Conservation (phyloP, 768 basidiomycete species). For the Suillus lakei region DNA sequence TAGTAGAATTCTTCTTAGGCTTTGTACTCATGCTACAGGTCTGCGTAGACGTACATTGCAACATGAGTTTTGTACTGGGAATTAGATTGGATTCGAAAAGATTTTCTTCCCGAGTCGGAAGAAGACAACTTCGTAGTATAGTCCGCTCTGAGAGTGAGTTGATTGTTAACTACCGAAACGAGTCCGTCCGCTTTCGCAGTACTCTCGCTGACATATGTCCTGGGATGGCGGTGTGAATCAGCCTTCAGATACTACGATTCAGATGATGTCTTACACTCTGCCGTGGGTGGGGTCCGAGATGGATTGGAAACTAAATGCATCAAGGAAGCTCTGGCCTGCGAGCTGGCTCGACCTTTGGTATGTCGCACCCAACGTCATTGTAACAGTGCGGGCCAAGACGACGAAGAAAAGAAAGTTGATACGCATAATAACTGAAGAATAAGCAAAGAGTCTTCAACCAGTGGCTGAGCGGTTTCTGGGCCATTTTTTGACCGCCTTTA, state of each 20-base stretch:
- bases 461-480: neutral
- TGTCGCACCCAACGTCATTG: slow-evolving; percentile 41
- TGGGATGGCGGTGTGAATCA: slow-evolving; percentile 17
- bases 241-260: neutral
- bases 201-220: slow-evolving; percentile 48
- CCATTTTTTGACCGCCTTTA: neutral
- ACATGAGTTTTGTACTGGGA: slow-evolving; percentile 37
- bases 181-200: slow-evolving; percentile 60
- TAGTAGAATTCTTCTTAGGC: neutral
- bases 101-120: slow-evolving; percentile 38
- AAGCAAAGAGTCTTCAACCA: neutral
- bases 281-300: slow-evolving; percentile 41
- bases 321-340: slow-evolving; percentile 51
- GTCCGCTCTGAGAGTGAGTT: slow-evolving; percentile 38
- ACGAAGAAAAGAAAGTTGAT: neutral
- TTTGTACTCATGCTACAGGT: neutral
- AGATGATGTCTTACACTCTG: slow-evolving; percentile 29
- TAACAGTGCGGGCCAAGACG: neutral
- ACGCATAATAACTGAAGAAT: neutral
- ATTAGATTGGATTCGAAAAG: slow-evolving; percentile 40
- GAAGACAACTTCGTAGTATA: slow-evolving; percentile 34
- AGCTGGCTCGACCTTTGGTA: slow-evolving; percentile 53
- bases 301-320: slow-evolving; percentile 26
- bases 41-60: slow-evolving; percentile 28
- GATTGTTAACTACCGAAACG: slow-evolving; percentile 55